These are phyloP conservation scores for Kluyveromyces siamensis DNA, from an alignment of 805 yeast species.

Conservation along the genomic window DNA sequence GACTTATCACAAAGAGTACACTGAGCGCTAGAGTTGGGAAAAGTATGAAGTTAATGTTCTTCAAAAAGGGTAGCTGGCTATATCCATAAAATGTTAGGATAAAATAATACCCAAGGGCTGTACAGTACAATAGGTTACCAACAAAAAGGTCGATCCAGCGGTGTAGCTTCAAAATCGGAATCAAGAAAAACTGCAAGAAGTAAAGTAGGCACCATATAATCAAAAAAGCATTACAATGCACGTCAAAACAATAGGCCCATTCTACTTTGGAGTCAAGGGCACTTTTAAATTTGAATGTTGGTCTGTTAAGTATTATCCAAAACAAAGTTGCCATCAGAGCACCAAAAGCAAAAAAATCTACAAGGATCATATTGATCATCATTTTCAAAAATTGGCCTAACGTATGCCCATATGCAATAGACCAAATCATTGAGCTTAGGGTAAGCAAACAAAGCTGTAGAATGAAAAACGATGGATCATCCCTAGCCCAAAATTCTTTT, in stretches of 20 bases:
- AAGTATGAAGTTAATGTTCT: constrained; percentile 50
- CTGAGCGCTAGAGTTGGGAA: constrained; percentile 56
- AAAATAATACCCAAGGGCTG: constrained; percentile 66
- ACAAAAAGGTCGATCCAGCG: constrained; percentile 60
- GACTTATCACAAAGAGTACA: constrained; percentile 48
- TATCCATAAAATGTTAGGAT: constrained; percentile 85
- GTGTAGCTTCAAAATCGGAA: constrained; percentile 61
- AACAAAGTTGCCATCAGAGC: constrained; percentile 57
- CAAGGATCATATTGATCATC: constrained; percentile 72
- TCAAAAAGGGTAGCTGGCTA: constrained; percentile 60
- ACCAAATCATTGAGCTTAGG: constrained; percentile 84
- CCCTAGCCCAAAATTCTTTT: constrained; percentile 74
- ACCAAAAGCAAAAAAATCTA: constrained; percentile 73
- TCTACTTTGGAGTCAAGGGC: constrained; percentile 34
- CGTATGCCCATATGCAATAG: constrained; percentile 65
- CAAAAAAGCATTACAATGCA: constrained; percentile 85
- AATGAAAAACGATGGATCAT: constrained; percentile 83
- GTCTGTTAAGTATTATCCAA: constrained; percentile 63
- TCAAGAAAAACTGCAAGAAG: constrained; percentile 60
- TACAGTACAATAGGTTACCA: constrained; percentile 72
- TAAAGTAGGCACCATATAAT: constrained; percentile 71
- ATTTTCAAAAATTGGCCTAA: constrained; percentile 53
- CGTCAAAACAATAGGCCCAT: constrained; percentile 93
- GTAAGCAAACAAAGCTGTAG: constrained; percentile 57
- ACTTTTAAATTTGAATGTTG: constrained; percentile 39